Evolutionary conservation across 2,329 filamentous ascomycete genomes (phyloP).

Genomic region (Colletotrichum plurivorum): DNA sequence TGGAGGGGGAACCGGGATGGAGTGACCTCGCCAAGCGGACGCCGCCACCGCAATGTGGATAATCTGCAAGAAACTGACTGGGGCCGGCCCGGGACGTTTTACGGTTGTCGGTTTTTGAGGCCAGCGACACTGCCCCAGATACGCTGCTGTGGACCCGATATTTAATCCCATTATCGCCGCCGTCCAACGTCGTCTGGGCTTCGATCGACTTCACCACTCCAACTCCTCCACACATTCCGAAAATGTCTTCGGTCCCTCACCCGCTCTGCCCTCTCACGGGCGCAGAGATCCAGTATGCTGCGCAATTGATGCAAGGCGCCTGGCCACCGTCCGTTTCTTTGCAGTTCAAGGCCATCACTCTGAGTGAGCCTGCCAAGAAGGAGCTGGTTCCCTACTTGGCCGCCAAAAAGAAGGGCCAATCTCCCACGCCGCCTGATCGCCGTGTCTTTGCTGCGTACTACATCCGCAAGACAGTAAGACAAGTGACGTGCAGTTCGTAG

Average conservation of each 20-base stretch:
- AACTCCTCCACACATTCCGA: neutral
- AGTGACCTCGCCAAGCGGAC: conserved; percentile 12
- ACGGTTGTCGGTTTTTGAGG: conserved; percentile 26
- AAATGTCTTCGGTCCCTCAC: conserved; percentile 52
- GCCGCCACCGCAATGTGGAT: conserved; percentile 25
- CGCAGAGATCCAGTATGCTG: conserved; percentile 68
- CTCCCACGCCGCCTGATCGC: conserved; percentile 55
- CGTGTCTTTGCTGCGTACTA: conserved; percentile 72
- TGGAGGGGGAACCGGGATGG: conserved; percentile 7
- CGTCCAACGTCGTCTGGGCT: neutral
- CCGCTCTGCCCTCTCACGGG: conserved; percentile 72
- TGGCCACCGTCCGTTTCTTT: conserved; percentile 70
- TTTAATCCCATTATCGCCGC: conserved; percentile 10
- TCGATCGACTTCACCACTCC: neutral
- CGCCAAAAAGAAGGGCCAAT: conserved; percentile 59
- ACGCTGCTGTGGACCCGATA: conserved; percentile 7
- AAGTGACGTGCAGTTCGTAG: too few relatives aligned
- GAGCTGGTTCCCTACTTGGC: conserved; percentile 65
- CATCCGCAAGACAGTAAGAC: conserved; percentile 69
- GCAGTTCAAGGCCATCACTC: conserved; percentile 74
- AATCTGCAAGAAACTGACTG: conserved; percentile 24
- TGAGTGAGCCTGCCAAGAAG: conserved; percentile 70
- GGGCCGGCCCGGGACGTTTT: conserved; percentile 20
- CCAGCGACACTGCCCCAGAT: conserved; percentile 11
- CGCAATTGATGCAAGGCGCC: conserved; percentile 62